Conservation (phyloP, 2,329 filamentous ascomycete genomes). For the Venturia aucupariae region DNA sequence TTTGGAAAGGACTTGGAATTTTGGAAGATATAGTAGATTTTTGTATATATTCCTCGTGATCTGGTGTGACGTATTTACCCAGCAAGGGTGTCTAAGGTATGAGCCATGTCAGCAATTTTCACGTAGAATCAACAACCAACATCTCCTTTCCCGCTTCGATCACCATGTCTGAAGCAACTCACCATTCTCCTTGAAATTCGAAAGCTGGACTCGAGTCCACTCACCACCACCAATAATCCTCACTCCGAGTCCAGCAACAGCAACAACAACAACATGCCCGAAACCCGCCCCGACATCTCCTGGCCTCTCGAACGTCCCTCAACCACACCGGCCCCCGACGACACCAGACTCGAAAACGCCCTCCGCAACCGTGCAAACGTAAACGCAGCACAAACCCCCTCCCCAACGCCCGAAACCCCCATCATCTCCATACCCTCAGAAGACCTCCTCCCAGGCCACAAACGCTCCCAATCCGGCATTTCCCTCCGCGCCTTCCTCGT, state of each 20-base stretch:
- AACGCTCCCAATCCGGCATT: constrained; percentile 39
- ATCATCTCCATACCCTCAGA: constrained; percentile 17
- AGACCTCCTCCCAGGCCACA: constrained; percentile 33
- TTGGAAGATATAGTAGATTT: too few relatives aligned
- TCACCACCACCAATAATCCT: not conserved
- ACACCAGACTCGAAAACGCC: constrained; percentile 22
- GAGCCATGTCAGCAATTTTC: not conserved
- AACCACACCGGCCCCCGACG: constrained; percentile 20
- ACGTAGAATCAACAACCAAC: not conserved
- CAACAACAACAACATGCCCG: not conserved
- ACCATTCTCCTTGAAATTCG: not conserved
- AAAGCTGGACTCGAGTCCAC: not conserved
- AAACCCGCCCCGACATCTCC: constrained; percentile 21
- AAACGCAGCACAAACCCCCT: constrained; percentile 17
- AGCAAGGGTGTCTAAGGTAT: not conserved
- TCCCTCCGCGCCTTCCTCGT: constrained; percentile 37
- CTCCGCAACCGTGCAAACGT: constrained; percentile 20
- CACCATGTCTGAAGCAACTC: not conserved
- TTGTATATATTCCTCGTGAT: not conserved
- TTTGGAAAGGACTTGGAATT: too few relatives aligned
- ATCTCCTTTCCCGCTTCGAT: not conserved
- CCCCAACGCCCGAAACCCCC: not conserved
- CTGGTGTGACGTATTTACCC: not conserved
- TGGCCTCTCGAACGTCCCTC: constrained; percentile 23
- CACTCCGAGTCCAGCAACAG: not conserved